Conservation (phyloP, 1,139 yeast species). For the Blastobotrys illinoisensis region DNA sequence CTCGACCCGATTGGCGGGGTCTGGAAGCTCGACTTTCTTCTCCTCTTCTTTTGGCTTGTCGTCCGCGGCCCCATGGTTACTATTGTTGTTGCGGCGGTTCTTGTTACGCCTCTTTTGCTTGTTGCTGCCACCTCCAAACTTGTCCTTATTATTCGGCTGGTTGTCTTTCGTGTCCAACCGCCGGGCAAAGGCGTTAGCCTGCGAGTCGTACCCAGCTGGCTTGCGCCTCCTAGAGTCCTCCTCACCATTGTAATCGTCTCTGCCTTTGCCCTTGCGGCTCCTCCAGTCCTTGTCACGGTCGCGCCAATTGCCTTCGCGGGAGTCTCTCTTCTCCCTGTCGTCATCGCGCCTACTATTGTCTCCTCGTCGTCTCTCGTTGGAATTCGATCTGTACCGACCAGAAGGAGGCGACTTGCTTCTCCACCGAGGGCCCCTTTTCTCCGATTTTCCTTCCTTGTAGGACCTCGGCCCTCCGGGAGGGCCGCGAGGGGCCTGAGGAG, state of each 20-base stretch:
- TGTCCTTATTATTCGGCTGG: neutral
- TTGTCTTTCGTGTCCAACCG: neutral
- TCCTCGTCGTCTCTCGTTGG: neutral
- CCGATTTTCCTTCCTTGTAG: neutral
- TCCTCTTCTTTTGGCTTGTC: neutral
- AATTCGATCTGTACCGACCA: neutral
- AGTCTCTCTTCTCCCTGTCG: neutral
- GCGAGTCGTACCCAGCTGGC: neutral
- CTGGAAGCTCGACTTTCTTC: neutral
- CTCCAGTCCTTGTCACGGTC: conserved; percentile 1
- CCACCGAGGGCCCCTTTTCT: neutral
- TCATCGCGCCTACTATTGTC: neutral
- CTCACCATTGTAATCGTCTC: neutral
- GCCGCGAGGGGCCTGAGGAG: neutral
- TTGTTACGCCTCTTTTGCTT: neutral
- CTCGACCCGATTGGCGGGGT: neutral
- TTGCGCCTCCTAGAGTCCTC: neutral
- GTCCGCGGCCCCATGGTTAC: neutral
- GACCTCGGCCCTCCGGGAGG: neutral
- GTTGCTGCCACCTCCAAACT: neutral
- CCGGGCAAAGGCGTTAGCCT: neutral
- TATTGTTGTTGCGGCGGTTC: neutral
- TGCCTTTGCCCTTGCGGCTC: neutral
- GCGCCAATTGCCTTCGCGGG: neutral
- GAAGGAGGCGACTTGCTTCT: neutral